phyloP scores from a whole-genome alignment of 1,139 yeast species.

The Blastobotrys ciferrii region DNA sequence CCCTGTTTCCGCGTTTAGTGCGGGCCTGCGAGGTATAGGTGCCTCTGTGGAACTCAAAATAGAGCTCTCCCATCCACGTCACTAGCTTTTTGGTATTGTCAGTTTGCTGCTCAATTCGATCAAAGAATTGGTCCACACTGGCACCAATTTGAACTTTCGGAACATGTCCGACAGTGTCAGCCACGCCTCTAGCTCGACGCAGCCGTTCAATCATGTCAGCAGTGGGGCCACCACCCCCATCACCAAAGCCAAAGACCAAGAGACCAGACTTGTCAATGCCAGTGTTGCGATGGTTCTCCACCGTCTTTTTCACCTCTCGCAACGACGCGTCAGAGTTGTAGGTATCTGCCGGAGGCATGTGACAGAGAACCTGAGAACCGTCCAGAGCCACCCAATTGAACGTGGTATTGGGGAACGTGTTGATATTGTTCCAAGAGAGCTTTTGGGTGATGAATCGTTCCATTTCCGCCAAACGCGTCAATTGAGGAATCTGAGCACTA shows the following conservation, averaged over 20 bases:
- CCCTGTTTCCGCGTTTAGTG: slow-evolving; percentile 71
- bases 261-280: slow-evolving; percentile 72
- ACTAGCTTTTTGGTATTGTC: slow-evolving; percentile 67
- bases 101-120: slow-evolving; percentile 58
- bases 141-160: slow-evolving; percentile 79
- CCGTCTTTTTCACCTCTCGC: slow-evolving; percentile 82
- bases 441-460: slow-evolving; percentile 83
- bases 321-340: slow-evolving; percentile 90
- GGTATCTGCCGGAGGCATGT: slow-evolving; percentile 95
- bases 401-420: slow-evolving; percentile 78
- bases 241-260: slow-evolving; percentile 87
- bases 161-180: slow-evolving; percentile 72
- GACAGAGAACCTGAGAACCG: slow-evolving; percentile 85
- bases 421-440: slow-evolving; percentile 90
- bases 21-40: slow-evolving; percentile 92
- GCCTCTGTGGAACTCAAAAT: slow-evolving; percentile 94
- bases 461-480: slow-evolving; percentile 78
- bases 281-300: slow-evolving; percentile 75
- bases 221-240: slow-evolving; percentile 98
- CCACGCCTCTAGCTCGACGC: slow-evolving; percentile 83
- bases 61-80: slow-evolving; percentile 90
- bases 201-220: slow-evolving; percentile 89
- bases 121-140: slow-evolving; percentile 75
- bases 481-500: slow-evolving; percentile 88
- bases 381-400: slow-evolving; percentile 93